Conservation (phyloP, 2,329 filamentous ascomycete species). For the Penicillium sp. region DNA sequence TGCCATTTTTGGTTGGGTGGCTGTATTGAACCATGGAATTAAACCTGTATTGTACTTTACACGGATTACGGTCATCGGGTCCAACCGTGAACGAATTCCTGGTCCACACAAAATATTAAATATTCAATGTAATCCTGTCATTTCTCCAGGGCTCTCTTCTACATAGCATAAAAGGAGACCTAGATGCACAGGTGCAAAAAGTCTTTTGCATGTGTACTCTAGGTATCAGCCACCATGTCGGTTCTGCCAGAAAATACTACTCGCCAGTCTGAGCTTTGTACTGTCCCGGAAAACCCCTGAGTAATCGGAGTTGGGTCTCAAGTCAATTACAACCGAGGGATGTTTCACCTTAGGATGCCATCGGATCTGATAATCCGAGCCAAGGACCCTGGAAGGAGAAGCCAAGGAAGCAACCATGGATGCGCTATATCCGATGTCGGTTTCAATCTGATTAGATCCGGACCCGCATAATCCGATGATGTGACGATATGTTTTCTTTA, state of each 20-base stretch:
- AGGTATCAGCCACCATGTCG: neutral
- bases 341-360: neutral
- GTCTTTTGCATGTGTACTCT: neutral
- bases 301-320: neutral
- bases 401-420: slow-evolving; percentile 1
- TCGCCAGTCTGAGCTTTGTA: too few relatives aligned
- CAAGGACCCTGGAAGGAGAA: neutral
- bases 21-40: neutral
- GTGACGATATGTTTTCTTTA: neutral
- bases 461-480: slow-evolving; percentile 2
- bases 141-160: neutral
- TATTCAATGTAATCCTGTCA: neutral
- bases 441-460: slow-evolving; percentile 15
- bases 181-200: neutral
- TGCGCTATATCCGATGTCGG: slow-evolving; percentile 7
- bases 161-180: too few relatives aligned
- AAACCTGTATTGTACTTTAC: neutral
- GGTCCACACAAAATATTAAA: neutral
- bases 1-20: neutral
- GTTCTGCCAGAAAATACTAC: neutral
- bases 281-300: neutral
- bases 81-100: neutral
- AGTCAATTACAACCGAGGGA: neutral
- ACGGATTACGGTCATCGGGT: neutral
- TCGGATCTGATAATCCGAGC: slow-evolving; percentile 4